Percentiles rank a stretch among this genome's conserved stretches.
phyloP scores from a whole-genome alignment of 352 stramenopile genomes.

The Phytophthora sansomeana region DNA sequence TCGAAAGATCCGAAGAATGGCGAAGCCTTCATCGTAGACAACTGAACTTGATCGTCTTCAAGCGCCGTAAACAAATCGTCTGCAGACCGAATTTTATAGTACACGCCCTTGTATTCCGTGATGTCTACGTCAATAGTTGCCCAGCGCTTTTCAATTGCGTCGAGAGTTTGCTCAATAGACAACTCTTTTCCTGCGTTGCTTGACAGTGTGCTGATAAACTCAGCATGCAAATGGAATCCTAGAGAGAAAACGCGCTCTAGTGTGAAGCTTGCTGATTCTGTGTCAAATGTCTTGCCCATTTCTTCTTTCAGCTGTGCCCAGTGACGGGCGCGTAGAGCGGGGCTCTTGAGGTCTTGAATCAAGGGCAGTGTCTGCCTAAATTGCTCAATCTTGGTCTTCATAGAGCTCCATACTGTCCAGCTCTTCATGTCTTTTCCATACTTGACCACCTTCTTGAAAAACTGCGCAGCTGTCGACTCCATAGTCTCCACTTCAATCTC shows the following conservation, averaged over 20 bases:
- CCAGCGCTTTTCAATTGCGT: slow-evolving; percentile 92
- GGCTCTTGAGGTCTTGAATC: slow-evolving; percentile 94
- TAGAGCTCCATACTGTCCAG: slow-evolving; percentile 92
- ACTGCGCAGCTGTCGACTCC: slow-evolving; percentile 89
- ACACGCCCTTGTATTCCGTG: slow-evolving; percentile 92
- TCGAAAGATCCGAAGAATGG: slow-evolving; percentile 94
- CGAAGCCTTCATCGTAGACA: slow-evolving; percentile 95
- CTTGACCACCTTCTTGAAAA: slow-evolving; percentile 94
- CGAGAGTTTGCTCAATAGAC: slow-evolving; percentile 91
- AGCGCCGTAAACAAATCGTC: slow-evolving; percentile 93
- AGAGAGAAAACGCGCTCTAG: slow-evolving; percentile 90
- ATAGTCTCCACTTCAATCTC: slow-evolving; percentile 94
- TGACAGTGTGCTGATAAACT: slow-evolving; percentile 93
- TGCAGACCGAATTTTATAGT: slow-evolving; percentile 93
- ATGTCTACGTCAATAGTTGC: slow-evolving; percentile 90
- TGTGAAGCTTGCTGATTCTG: slow-evolving; percentile 78
- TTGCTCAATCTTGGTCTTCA: slow-evolving; percentile 95
- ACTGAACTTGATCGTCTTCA: slow-evolving; percentile 92
- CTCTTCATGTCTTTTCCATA: slow-evolving; percentile 94
- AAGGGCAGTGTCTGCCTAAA: slow-evolving; percentile 92
- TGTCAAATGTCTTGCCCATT: slow-evolving; percentile 88
- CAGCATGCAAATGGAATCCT: slow-evolving; percentile 87
- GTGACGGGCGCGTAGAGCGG: slow-evolving; percentile 86
- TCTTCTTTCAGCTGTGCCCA: slow-evolving; percentile 92
- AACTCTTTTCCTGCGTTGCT: slow-evolving; percentile 93